Evolutionary conservation across 495 filamentous ascomycete species (phyloP).

Genomic region (Chaetomium fimeti): DNA sequence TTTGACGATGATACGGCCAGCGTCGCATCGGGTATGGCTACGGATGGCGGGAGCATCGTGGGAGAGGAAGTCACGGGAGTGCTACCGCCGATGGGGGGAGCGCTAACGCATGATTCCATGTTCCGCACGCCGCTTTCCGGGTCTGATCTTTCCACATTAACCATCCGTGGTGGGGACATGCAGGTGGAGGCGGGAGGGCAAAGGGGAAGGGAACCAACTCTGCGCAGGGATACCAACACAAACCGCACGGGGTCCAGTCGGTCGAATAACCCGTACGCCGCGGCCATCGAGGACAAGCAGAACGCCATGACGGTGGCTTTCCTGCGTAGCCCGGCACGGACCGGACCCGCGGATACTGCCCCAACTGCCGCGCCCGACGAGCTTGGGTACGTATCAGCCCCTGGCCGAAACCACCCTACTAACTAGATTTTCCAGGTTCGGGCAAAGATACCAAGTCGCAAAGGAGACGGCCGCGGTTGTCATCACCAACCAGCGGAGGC

Average conservation of each 20-base stretch:
- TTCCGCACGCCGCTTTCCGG: neutral
- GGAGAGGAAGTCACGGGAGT: neutral
- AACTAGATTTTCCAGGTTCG: slow-evolving; percentile 22
- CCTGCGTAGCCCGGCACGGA: slow-evolving; percentile 11
- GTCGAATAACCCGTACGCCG: slow-evolving; percentile 1
- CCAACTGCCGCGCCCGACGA: slow-evolving; percentile 1
- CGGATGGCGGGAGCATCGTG: neutral
- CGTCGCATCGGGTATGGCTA: neutral
- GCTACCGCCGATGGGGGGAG: neutral
- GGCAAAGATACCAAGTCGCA: slow-evolving; percentile 26
- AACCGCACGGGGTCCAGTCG: neutral
- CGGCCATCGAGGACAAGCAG: slow-evolving; percentile 20
- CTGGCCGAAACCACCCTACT: neutral
- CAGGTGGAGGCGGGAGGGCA: neutral
- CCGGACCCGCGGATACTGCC: neutral
- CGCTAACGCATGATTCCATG: neutral
- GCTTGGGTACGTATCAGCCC: neutral
- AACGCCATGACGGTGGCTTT: slow-evolving; percentile 21
- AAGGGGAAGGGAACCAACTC: neutral
- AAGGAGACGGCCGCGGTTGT: neutral
- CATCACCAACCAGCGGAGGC: slow-evolving; percentile 24
- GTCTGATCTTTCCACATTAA: neutral
- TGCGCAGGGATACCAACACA: neutral
- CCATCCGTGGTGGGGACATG: neutral
- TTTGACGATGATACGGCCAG: neutral